These are phyloP conservation scores for Metschnikowia rubicola DNA, from an alignment of 805 yeast genomes.

Conservation along the genomic window DNA sequence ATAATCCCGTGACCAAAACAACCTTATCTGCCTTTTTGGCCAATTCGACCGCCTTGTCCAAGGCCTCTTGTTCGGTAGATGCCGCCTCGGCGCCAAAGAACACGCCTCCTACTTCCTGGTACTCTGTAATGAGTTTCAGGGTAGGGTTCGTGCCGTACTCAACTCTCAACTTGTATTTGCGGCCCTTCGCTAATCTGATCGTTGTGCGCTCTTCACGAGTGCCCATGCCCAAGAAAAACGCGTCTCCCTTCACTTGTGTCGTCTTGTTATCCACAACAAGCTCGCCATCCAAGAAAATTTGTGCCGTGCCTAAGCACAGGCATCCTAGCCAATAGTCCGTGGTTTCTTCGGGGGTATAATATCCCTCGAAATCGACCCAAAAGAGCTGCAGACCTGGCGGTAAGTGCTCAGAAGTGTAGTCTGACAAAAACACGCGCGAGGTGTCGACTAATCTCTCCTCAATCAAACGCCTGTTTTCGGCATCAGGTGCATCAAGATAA, in stretches of 20 bases:
- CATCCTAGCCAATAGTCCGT: constrained; percentile 53
- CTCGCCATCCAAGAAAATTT: constrained; percentile 49
- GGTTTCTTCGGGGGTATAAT: constrained; percentile 44
- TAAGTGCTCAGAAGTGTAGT: constrained; percentile 14
- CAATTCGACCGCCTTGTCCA: constrained; percentile 23
- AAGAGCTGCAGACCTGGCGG: constrained; percentile 24
- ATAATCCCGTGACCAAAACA: constrained; percentile 26
- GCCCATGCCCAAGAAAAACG: constrained; percentile 52
- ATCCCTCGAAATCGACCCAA: constrained; percentile 44
- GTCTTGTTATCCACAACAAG: constrained; percentile 56
- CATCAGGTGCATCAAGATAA: constrained; percentile 27
- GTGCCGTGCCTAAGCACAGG: constrained; percentile 52
- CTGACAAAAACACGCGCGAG: constrained; percentile 17
- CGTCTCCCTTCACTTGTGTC: constrained; percentile 45
- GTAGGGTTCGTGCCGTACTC: constrained; percentile 53
- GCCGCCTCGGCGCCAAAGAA: constrained; percentile 24
- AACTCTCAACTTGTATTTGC: constrained; percentile 42
- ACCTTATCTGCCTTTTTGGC: constrained; percentile 30
- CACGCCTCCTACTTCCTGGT: constrained; percentile 25
- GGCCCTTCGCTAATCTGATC: constrained; percentile 41
- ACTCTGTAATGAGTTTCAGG: constrained; percentile 14
- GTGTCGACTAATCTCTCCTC: constrained; percentile 21
- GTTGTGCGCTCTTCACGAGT: constrained; percentile 47
- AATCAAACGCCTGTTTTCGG: constrained; percentile 22
- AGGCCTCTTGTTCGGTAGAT: constrained; percentile 22